Evolutionary conservation across 495 filamentous ascomycete genomes (phyloP), one percentile per base, ranked within the genome.

Genomic region (Trichoderma orchidacearum): DNA sequence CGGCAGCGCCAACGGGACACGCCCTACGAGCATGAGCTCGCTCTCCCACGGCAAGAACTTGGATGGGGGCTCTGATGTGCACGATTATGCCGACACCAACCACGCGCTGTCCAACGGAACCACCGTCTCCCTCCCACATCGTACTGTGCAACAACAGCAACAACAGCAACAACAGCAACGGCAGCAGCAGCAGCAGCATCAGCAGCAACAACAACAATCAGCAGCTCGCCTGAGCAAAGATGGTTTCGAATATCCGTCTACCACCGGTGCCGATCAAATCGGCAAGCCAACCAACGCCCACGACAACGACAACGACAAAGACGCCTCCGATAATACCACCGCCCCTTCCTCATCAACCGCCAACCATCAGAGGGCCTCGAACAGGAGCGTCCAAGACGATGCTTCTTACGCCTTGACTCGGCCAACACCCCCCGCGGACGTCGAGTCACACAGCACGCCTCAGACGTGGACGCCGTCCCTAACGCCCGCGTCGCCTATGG

Each of bases 401-500:
- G 32, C 29, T 23, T 41, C 34, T 62, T 66, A 51, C 59, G 68
- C 32, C 55, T 67, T 38, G 68, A 62, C 25, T 64, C 68, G 0
- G 62, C 63, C 11, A 61, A 59, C 30, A 59, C 61, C 11, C 57
- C 63, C 18, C 70, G 71, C n/a, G 64, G 63, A 48, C 21, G 21
- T 13, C 41, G 41, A 48, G 18, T 48, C 41, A 17, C 41, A 48
- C 41, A 48, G 41, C 41, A 18, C 36, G 60, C 59, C 15, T 30
- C 61, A 25, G 15, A 62, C 25, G 30, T 55, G 57, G 5, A 52
- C 56, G 50, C 12, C 62, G 30, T 23, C 59, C 51, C 55, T 61
- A 62, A 72, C 72, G 30, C 71, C 73, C 48, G 68, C 70, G 35
- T 66, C 70, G 0, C 67, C 73, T 67, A 62, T 48, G 41, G 41